phyloP scores from a whole-genome alignment of 306 rosid genomes.

The Vachellia pachyceras region DNA sequence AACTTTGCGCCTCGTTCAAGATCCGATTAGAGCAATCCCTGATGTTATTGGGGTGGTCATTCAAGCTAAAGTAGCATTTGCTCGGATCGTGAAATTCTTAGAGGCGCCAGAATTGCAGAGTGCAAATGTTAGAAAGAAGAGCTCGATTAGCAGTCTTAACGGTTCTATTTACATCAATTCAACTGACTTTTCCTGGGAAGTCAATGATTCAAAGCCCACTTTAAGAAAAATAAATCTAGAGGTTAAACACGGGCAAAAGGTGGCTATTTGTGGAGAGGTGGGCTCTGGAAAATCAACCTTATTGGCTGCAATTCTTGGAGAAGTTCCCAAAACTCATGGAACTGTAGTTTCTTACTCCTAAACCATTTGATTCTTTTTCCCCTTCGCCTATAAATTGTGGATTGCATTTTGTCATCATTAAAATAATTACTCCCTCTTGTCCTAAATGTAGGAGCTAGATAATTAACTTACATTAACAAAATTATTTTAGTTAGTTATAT shows the following conservation, averaged over 20 bases:
- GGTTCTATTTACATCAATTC: slow-evolving; percentile 57
- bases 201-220: slow-evolving; percentile 59
- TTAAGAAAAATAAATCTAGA: slow-evolving; percentile 63
- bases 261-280: slow-evolving; percentile 91
- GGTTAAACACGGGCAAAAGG: slow-evolving; percentile 69
- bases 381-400: background rate
- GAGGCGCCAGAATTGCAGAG: slow-evolving; percentile 77
- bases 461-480: too few relatives aligned
- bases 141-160: slow-evolving; percentile 28
- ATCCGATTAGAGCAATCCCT: slow-evolving; percentile 67
- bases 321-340: slow-evolving; percentile 70
- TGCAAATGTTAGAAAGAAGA: slow-evolving; percentile 42
- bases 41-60: slow-evolving; percentile 82
- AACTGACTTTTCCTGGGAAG: slow-evolving; percentile 81
- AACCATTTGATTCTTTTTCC: background rate
- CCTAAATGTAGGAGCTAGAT: too few relatives aligned
- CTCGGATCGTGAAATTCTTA: slow-evolving; percentile 67
- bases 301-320: slow-evolving; percentile 83
- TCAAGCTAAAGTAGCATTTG: slow-evolving; percentile 83
- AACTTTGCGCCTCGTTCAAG: slow-evolving; percentile 89
- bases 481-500: too few relatives aligned
- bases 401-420: background rate
- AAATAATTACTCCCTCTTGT: background rate
- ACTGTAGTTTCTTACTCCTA: slow-evolving; percentile 50
- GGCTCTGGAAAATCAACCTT: slow-evolving; percentile 94